Evolutionary conservation across 176 grass and related monocot species (phyloP).

Genomic region (Ensete glaucum): DNA sequence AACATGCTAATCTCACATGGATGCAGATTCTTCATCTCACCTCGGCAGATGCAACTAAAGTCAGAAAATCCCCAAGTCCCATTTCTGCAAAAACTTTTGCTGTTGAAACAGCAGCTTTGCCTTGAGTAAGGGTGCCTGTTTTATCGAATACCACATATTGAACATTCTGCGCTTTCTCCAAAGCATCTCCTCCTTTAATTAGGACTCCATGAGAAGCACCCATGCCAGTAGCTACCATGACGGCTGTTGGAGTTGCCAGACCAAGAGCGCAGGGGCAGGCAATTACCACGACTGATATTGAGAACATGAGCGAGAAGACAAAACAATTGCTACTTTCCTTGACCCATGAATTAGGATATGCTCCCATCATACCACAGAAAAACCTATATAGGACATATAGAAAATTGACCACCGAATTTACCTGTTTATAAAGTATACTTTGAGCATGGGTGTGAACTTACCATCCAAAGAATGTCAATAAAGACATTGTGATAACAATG

Average conservation of each 20-base stretch:
- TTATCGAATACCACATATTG: slow-evolving; percentile 92
- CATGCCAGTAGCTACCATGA: slow-evolving; percentile 95
- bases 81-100: slow-evolving; percentile 83
- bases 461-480: slow-evolving; percentile 81
- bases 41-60: slow-evolving; percentile 90
- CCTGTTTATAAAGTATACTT: not conserved
- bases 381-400: slow-evolving; percentile 46
- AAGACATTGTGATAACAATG: slow-evolving; percentile 78
- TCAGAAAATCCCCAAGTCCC: slow-evolving; percentile 88
- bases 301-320: slow-evolving; percentile 84
- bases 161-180: slow-evolving; percentile 78
- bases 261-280: slow-evolving; percentile 96
- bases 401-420: slow-evolving; percentile 1
- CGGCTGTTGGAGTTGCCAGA: slow-evolving; percentile 92
- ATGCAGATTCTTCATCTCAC: slow-evolving; percentile 29
- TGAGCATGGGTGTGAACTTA: slow-evolving; percentile 25
- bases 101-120: slow-evolving; percentile 78
- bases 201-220: slow-evolving; percentile 88
- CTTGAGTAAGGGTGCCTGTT: slow-evolving; percentile 95
- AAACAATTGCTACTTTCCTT: slow-evolving; percentile 34
- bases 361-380: slow-evolving; percentile 73
- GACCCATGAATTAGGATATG: slow-evolving; percentile 87
- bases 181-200: slow-evolving; percentile 90
- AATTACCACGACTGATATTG: slow-evolving; percentile 96
- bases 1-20: not conserved